Evolutionary conservation across 441 rosid species (phyloP).

Genomic region (Geranium incanum): DNA sequence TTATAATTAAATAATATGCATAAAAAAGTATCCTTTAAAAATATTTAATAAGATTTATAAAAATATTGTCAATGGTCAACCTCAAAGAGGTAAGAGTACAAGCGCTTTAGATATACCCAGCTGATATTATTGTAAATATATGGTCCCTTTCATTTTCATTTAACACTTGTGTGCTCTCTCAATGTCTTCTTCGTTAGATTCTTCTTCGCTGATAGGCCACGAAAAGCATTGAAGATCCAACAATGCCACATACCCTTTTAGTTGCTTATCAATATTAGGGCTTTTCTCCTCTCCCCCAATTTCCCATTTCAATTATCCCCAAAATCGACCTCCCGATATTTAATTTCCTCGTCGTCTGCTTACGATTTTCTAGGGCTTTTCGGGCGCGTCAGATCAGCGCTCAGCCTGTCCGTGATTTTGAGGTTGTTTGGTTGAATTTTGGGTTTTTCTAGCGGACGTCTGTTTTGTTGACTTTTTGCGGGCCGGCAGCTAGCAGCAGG

Average conservation of each 20-base stretch:
- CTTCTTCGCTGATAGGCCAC: slow-evolving; percentile 9
- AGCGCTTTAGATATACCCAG: too few species aligned
- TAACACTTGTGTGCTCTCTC: slow-evolving; percentile 4
- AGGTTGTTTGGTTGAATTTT: background rate
- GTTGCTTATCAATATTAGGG: slow-evolving; percentile 7
- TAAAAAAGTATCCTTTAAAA: too few species aligned
- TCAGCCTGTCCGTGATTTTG: background rate
- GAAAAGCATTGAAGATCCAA: slow-evolving; percentile 8
- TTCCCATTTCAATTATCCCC: slow-evolving; percentile 13
- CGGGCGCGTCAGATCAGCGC: slow-evolving; percentile 7
- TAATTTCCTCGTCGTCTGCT: slow-evolving; percentile 20
- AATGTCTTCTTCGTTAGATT: slow-evolving; percentile 10
- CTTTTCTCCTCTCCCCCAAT: slow-evolving; percentile 10
- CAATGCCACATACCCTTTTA: slow-evolving; percentile 6
- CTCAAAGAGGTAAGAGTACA: too few species aligned
- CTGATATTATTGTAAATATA: too few species aligned
- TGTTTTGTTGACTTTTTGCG: slow-evolving; percentile 33
- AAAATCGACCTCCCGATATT: slow-evolving; percentile 19
- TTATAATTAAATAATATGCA: too few species aligned
- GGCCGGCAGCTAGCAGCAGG: slow-evolving; percentile 27
- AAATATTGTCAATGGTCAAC: too few species aligned
- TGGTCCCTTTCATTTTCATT: slow-evolving; percentile 5
- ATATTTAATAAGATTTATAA: too few species aligned
- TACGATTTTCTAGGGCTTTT: slow-evolving; percentile 11
- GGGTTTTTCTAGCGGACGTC: slow-evolving; percentile 19